Conservation (phyloP, 164 flowering plant species). For the Sedum album region DNA sequence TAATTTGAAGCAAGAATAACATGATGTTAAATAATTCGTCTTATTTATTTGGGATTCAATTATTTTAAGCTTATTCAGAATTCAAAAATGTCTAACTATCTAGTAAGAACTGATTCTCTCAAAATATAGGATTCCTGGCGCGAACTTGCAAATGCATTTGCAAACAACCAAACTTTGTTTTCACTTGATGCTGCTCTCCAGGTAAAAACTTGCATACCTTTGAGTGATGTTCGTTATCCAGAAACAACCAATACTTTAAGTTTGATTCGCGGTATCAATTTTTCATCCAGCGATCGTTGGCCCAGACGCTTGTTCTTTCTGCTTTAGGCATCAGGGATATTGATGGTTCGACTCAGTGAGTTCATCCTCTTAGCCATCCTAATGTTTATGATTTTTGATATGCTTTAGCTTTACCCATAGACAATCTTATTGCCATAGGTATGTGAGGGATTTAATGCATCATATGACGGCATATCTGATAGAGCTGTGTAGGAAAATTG, state of each 20-base stretch:
- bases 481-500: constrained; percentile 52
- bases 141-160: constrained; percentile 66
- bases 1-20: too few species aligned
- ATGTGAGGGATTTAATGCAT: constrained; percentile 61
- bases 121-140: constrained; percentile 92
- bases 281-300: constrained; percentile 67
- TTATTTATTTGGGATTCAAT: background rate
- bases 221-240: background rate
- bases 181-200: constrained; percentile 56
- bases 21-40: background rate
- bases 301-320: constrained; percentile 70
- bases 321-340: constrained; percentile 54
- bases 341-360: constrained; percentile 82
- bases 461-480: constrained; percentile 50
- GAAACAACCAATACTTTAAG: background rate
- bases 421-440: constrained; percentile 30
- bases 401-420: background rate
- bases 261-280: background rate
- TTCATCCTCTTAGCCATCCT: constrained; percentile 7
- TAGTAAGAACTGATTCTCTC: background rate
- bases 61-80: too few species aligned
- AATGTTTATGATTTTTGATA: background rate
- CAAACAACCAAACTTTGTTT: constrained; percentile 48
- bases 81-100: too few species aligned
- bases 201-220: constrained; percentile 29